Evolutionary conservation across 495 filamentous ascomycete species (phyloP).

Genomic region (Podospora appendiculata): DNA sequence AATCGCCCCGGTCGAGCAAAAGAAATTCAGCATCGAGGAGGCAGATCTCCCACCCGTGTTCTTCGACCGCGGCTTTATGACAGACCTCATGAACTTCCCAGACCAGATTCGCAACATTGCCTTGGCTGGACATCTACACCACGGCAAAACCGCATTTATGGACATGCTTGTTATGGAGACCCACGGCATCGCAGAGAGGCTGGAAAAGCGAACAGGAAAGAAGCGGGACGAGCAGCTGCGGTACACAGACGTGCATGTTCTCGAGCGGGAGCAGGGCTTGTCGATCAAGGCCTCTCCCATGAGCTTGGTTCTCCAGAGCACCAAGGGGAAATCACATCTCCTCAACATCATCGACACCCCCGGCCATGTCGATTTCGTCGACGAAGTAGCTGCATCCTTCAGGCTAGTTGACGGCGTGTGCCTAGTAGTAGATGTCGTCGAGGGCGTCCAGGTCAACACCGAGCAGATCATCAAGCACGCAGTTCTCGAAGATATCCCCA

Average conservation of each 20-base stretch:
- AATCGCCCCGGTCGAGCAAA: constrained; percentile 83
- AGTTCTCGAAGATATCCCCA: constrained; percentile 78
- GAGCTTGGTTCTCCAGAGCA: constrained; percentile 82
- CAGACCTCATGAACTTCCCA: constrained; percentile 91
- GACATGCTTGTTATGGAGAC: constrained; percentile 96
- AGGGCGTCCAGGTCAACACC: constrained; percentile 93
- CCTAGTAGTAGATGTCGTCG: constrained; percentile 93
- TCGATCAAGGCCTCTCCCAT: constrained; percentile 93
- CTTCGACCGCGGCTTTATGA: constrained; percentile 83
- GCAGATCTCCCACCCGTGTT: constrained; percentile 79
- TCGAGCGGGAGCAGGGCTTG: constrained; percentile 85
- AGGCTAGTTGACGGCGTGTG: constrained; percentile 88
- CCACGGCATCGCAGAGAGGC: constrained; percentile 69
- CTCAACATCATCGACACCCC: constrained; percentile 94
- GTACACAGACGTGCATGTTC: constrained; percentile 85
- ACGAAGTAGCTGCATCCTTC: constrained; percentile 84
- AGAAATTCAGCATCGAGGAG: constrained; percentile 93
- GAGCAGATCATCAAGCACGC: constrained; percentile 96
- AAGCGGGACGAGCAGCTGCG: constrained; percentile 84
- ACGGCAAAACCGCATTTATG: constrained; percentile 97
- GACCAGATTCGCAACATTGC: constrained; percentile 91
- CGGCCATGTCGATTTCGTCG: constrained; percentile 96
- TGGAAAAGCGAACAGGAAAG: constrained; percentile 72
- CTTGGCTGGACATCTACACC: constrained; percentile 86
- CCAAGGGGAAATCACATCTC: constrained; percentile 90